Conservation (phyloP, 2,329 filamentous ascomycete species). For the Penicillium thymicola region DNA sequence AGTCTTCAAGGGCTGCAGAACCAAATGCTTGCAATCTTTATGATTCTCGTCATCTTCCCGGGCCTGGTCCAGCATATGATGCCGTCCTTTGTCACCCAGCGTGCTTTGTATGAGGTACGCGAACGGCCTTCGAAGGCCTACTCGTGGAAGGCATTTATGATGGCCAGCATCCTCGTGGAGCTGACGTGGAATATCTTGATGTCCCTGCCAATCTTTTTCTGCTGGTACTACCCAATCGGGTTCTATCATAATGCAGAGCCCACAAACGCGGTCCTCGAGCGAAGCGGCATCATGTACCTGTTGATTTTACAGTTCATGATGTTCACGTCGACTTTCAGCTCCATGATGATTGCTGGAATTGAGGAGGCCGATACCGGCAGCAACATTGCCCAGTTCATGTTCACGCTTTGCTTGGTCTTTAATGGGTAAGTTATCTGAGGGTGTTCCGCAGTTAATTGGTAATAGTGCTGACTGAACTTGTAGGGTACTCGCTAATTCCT, state of each 20-base stretch:
- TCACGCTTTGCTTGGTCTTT: conserved; percentile 58
- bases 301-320: conserved; percentile 64
- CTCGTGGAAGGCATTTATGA: conserved; percentile 69
- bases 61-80: conserved; percentile 53
- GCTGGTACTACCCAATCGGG: conserved; percentile 64
- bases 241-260: conserved; percentile 39
- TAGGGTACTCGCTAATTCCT: conserved; percentile 59
- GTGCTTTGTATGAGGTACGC: conserved; percentile 58
- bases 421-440: conserved; percentile 35
- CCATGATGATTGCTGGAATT: conserved; percentile 68
- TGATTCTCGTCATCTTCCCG: conserved; percentile 75
- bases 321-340: conserved; percentile 67
- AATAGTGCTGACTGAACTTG: neutral
- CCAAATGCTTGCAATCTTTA: conserved; percentile 85
- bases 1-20: conserved; percentile 80
- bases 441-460: neutral
- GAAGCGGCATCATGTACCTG: conserved; percentile 63
- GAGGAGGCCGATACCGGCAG: conserved; percentile 64
- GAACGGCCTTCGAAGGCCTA: conserved; percentile 66
- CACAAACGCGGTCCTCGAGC: conserved; percentile 40
- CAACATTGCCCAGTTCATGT: conserved; percentile 57
- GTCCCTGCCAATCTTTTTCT: conserved; percentile 61
- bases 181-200: conserved; percentile 63
- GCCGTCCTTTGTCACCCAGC: conserved; percentile 57
- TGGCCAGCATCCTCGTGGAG: conserved; percentile 69